Base-by-base conservation (phyloP, 2,329 filamentous ascomycete genomes). In the Celoporthe dispersa region DNA sequence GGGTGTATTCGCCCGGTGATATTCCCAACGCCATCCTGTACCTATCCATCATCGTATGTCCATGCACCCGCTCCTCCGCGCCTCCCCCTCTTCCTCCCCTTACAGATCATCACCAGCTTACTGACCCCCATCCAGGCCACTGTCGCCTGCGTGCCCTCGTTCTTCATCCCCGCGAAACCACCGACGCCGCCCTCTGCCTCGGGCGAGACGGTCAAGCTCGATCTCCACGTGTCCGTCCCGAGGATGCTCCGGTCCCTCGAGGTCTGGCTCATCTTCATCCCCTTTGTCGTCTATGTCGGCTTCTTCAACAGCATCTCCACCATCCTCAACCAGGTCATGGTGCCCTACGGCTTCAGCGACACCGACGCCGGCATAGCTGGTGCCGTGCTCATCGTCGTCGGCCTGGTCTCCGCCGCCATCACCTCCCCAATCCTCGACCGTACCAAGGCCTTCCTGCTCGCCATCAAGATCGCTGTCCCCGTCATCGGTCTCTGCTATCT, bases 291-390 rank as follows among this genome's bases (percentile, higher is more conserved):
- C 75, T 97, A 94, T 80, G 93, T 97, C 72, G 94, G 92, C 75
- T 91, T 96, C 83, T 99, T 99, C 89, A 98, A 98, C 85, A 92
- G 92, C 74, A 84, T 94, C 74, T 97, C 94, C 64, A 92, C 92
- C 1, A 88, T 98, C 1, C 86, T 98, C 12, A 97, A 95, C 82
- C 95, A 98, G 78, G 93, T 98, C 78, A 87, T 98, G 73, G 84
- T 88, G 53, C 96, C 96, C 0, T 95, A 98, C 81, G 92, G 89
- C 76, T 97, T 94, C 86, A 87, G 84, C 70, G 92, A 97, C 78
- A 91, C 91, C 73, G 87, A 97, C 68, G 93, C 95, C 31, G 96
- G 96, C 44, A 94, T 98, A 76, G 94, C 91, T 14, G 96, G 96
- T 73, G 96, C 92, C 0, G 81, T 98, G 11, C 87, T 98, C 44